Evolutionary conservation across 192 early-diverging fungal species (phyloP).

Genomic region (Mortierella hygrophila): DNA sequence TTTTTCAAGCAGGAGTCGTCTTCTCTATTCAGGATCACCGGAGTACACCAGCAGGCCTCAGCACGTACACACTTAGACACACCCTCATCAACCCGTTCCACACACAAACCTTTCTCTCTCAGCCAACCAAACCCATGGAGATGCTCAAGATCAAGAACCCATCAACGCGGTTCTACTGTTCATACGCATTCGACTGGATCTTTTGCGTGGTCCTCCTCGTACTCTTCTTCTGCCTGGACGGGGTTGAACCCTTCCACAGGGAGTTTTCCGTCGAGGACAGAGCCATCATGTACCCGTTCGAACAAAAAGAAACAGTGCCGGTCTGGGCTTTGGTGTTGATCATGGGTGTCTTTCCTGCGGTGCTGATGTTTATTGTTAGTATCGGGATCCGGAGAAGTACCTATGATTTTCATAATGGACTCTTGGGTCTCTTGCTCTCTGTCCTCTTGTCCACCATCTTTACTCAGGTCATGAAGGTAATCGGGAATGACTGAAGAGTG

Average conservation of each 20-base stretch:
- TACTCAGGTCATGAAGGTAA: constrained; percentile 61
- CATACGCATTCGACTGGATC: constrained; percentile 57
- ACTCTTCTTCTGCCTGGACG: constrained; percentile 69
- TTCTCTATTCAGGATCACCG: neutral
- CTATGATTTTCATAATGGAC: constrained; percentile 41
- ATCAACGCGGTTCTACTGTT: constrained; percentile 5
- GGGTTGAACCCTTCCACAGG: constrained; percentile 73
- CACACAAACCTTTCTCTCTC: neutral
- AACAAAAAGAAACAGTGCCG: constrained; percentile 54
- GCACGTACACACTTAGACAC: neutral
- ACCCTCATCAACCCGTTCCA: neutral
- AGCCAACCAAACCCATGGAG: constrained; percentile 1
- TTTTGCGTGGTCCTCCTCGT: constrained; percentile 69
- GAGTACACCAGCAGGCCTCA: neutral
- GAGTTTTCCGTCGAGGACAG: constrained; percentile 78
- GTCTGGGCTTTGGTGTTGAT: constrained; percentile 53
- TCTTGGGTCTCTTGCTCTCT: constrained; percentile 53
- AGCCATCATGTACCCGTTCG: constrained; percentile 68
- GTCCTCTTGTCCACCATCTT: constrained; percentile 58
- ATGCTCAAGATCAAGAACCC: constrained; percentile 12
- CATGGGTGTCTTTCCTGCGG: constrained; percentile 46
- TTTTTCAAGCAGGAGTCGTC: neutral
- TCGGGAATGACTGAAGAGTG: neutral
- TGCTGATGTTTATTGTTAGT: constrained; percentile 38
- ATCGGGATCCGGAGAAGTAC: constrained; percentile 47